Evolutionary conservation across 2,329 filamentous ascomycete genomes (phyloP).

Genomic region (Monilinia aucupariae): DNA sequence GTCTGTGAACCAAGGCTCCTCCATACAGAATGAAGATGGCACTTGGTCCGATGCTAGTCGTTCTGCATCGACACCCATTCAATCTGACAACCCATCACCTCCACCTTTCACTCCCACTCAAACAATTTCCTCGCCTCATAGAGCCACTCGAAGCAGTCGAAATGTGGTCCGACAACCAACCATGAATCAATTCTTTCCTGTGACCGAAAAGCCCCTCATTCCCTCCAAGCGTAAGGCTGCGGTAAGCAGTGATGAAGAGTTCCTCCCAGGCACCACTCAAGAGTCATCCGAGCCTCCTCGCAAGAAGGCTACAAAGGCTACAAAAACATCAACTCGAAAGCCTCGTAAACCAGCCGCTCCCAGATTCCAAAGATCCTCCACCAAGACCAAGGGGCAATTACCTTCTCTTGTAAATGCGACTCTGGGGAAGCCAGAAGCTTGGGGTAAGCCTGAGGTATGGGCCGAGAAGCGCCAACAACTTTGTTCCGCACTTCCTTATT

Average conservation of each 20-base stretch:
- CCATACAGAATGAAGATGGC: background rate
- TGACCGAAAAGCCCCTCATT: background rate
- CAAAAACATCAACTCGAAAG: background rate
- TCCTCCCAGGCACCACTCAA: background rate
- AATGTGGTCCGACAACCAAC: background rate
- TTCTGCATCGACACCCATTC: background rate
- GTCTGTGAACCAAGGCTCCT: background rate
- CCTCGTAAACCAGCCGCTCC: background rate
- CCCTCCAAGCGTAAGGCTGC: constrained; percentile 1
- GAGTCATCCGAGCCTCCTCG: background rate
- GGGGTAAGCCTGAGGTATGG: constrained; percentile 47
- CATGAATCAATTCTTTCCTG: background rate
- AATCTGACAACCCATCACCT: background rate
- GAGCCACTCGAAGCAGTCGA: background rate
- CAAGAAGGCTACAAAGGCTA: background rate
- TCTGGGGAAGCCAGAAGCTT: constrained; percentile 25
- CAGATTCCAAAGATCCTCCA: background rate
- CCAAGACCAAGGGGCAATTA: background rate
- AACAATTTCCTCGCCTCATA: background rate
- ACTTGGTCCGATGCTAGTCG: background rate
- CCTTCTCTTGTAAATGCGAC: constrained; percentile 5
- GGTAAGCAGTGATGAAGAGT: background rate
- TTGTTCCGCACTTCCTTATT: constrained; percentile 60
- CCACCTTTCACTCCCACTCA: background rate
- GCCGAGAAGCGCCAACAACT: constrained; percentile 53